Percentiles rank a stretch among this genome's conserved stretches.
These are phyloP conservation scores for Herpetospermum pedunculosum DNA, from an alignment of 306 rosid genomes.

Conservation along the genomic window DNA sequence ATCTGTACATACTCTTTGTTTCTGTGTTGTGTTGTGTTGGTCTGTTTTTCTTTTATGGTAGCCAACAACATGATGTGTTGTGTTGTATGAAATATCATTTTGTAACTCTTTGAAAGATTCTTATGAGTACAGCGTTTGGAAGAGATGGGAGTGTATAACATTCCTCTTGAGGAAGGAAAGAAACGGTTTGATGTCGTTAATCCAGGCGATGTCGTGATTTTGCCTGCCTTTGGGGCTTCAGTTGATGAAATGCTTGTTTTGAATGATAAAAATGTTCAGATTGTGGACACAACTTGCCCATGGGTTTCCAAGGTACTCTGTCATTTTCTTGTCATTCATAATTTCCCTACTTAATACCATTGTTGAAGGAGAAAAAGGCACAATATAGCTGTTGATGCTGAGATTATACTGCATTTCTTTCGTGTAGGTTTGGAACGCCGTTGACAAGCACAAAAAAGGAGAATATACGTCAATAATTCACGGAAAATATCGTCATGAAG, in stretches of 20 bases:
- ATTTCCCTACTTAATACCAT: background rate
- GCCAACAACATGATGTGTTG: background rate
- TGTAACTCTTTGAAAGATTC: background rate
- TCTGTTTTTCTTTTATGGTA: background rate
- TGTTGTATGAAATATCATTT: background rate
- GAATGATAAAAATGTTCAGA: conserved; percentile 61
- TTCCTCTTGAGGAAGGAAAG: conserved; percentile 51
- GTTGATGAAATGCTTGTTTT: conserved; percentile 84
- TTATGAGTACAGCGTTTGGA: conserved; percentile 45
- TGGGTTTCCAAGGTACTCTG: conserved; percentile 84
- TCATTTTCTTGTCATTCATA: background rate
- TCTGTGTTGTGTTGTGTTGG: background rate
- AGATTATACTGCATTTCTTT: conserved; percentile 12
- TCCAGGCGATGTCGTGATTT: conserved; percentile 75
- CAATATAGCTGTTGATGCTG: background rate
- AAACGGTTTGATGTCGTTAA: conserved; percentile 65
- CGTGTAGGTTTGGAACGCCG: conserved; percentile 73
- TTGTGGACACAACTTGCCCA: conserved; percentile 94
- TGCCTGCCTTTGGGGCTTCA: conserved; percentile 97
- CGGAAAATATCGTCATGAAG: conserved; percentile 84
- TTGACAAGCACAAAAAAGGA: conserved; percentile 84
- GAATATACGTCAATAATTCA: conserved; percentile 85
- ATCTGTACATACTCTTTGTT: background rate
- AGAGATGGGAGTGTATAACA: conserved; percentile 63
- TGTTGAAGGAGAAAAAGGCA: background rate